Evolutionary conservation across 768 basidiomycete species (phyloP), one percentile per base, ranked within the genome.

Genomic region (Leccinum rimulosum): DNA sequence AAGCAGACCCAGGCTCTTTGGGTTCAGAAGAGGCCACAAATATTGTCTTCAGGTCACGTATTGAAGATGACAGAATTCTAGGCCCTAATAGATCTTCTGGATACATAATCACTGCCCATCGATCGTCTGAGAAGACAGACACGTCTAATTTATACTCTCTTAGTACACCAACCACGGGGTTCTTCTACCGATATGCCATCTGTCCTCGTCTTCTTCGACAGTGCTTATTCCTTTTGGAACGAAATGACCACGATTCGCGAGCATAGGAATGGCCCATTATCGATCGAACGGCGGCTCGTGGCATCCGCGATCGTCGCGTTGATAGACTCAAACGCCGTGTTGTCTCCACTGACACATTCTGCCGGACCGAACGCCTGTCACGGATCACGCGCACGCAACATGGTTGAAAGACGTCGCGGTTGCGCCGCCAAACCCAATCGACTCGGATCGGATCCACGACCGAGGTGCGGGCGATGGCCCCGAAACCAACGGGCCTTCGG

Each of bases 141-240:
- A 40, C 28, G 59, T 61, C 60, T 1, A 31, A 31, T 33, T 33
- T 4, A 12, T 38, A 54, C 33, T 61, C 60, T 2, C 19, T 59
- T 12, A 51, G 7, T 33, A 8, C 17, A 33, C 8, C 17, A 33
- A 45, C 40, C 58, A 19, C 47, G 60, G n/a, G 5, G 6, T 22
- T 40, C 50, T 25, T 30, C 52, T 17, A 60, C 12, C n/a, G 60
- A 52, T n/a, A 30, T 54, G 28, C 28, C 5, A 58, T 61, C 4
- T 61, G 52, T 6, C 60, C 52, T 3, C 50, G 50, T 40, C 58
- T 59, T 17, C 38, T 61, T 25, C 3, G 19, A n/a, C 60, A 61
- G n/a, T 50, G 15, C 12, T 49, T 30, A 12, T 15, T 59, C 22
- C 6, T 35, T 1, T 64, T 55, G 55, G 51, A 40, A 15, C 6